Conservation (phyloP, 345 rosid species). For the Durio zibethinus region DNA sequence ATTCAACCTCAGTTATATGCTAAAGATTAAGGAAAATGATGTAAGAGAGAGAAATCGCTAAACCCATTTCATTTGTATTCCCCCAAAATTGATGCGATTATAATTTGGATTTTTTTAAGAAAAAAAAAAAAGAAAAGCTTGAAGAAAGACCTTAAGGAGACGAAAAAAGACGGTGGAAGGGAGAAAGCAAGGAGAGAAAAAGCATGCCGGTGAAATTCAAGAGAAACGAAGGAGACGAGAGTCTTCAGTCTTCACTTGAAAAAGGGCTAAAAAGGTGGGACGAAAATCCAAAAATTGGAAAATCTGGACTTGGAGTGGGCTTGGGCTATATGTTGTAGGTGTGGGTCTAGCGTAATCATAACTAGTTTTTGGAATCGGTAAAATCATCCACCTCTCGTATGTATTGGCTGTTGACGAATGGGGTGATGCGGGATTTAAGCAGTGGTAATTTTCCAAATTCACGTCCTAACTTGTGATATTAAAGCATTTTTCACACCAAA, state of each 20-base stretch:
- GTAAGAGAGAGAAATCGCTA: not conserved
- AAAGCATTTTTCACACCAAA: no score
- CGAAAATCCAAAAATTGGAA: no score
- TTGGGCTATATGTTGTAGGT: no score
- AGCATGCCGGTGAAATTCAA: not conserved
- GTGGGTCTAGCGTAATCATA: no score
- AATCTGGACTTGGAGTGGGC: no score
- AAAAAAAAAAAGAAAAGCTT: not conserved
- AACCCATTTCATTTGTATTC: not conserved
- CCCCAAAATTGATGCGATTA: not conserved
- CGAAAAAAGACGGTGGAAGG: not conserved
- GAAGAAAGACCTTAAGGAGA: not conserved
- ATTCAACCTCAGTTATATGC: not conserved
- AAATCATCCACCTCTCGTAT: no score
- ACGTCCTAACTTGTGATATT: no score
- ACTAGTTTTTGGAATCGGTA: no score
- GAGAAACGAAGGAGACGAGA: not conserved
- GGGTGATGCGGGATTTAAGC: no score
- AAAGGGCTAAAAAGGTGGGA: no score
- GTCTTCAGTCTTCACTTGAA: not conserved
- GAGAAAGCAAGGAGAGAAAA: not conserved
- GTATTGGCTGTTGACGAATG: no score
- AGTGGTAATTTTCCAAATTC: no score
- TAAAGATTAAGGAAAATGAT: not conserved
- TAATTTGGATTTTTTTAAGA: not conserved